Evolutionary conservation across 2,329 filamentous ascomycete species (phyloP).

Genomic region (Ophiostoma sp.): DNA sequence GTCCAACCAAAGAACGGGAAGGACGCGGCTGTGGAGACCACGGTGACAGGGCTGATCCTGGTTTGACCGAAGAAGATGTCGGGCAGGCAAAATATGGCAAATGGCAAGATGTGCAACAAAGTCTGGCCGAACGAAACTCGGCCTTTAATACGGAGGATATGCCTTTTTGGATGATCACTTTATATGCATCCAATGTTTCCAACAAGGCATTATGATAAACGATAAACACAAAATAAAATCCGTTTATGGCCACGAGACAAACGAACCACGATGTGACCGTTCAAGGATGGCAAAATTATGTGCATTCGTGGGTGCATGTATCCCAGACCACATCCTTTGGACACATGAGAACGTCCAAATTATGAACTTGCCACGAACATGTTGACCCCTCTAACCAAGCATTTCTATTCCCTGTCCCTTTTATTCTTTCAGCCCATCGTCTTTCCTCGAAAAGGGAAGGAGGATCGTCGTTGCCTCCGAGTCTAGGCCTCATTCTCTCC

Average conservation of each 20-base stretch:
- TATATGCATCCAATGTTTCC: not conserved
- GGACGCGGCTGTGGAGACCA: conserved; percentile 8
- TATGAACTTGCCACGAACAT: not conserved
- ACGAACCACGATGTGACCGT: not conserved
- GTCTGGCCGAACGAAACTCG: not conserved
- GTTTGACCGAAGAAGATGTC: not conserved
- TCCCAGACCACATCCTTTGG: not conserved
- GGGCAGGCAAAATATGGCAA: not conserved
- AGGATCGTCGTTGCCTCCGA: conserved; percentile 3
- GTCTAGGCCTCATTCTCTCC: not conserved
- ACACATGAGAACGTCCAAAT: not conserved
- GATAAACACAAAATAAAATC: not conserved
- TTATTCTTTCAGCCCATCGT: not conserved
- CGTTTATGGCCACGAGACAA: not conserved
- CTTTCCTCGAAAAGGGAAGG: not conserved
- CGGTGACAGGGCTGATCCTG: not conserved
- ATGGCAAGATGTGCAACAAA: not conserved
- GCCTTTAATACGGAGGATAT: not conserved
- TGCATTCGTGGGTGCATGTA: not conserved
- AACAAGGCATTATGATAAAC: not conserved
- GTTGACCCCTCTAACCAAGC: not conserved
- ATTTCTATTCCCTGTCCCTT: too few species aligned
- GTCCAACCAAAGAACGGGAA: not conserved
- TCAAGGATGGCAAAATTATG: not conserved
- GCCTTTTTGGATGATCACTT: not conserved